phyloP scores from a whole-genome alignment of 306 rosid genomes.

The Vigna trinervia region DNA sequence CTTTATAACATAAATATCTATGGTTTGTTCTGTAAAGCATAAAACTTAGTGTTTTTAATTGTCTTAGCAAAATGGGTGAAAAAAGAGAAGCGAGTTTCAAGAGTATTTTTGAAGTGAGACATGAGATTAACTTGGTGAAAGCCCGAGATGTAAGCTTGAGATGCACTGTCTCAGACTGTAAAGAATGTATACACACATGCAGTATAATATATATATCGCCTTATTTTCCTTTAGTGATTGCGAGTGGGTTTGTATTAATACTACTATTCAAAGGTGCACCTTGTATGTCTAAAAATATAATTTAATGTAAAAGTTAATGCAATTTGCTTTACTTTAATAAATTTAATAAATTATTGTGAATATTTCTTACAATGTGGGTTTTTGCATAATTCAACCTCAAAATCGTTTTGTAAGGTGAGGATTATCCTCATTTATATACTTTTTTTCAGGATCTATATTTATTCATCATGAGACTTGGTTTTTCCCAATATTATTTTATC shows the following conservation, averaged over 20 bases:
- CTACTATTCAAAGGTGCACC: constrained; percentile 7
- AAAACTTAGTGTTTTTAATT: constrained; percentile 17
- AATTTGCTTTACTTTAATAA: not conserved
- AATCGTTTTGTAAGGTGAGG: no score
- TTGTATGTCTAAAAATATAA: constrained; percentile 11
- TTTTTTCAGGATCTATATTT: no score
- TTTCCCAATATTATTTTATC: not conserved
- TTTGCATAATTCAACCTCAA: no score
- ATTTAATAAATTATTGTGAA: not conserved
- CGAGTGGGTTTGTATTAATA: constrained; percentile 29
- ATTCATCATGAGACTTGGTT: no score
- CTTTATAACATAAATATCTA: constrained; percentile 3
- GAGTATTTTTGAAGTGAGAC: constrained; percentile 15
- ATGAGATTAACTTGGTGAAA: constrained; percentile 22
- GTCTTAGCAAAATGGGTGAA: constrained; percentile 27
- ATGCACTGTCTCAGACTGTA: not conserved
- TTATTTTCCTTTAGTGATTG: not conserved
- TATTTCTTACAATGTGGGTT: constrained; percentile 2
- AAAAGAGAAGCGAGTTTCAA: constrained; percentile 19
- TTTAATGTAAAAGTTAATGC: not conserved
- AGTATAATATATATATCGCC: not conserved
- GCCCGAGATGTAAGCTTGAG: constrained; percentile 5
- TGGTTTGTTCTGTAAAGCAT: constrained; percentile 25
- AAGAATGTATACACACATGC: not conserved
- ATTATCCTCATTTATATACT: no score